These are phyloP conservation scores for Mortierella sp. DNA, from an alignment of 371 early-diverging fungal genomes.

Conservation along the genomic window DNA sequence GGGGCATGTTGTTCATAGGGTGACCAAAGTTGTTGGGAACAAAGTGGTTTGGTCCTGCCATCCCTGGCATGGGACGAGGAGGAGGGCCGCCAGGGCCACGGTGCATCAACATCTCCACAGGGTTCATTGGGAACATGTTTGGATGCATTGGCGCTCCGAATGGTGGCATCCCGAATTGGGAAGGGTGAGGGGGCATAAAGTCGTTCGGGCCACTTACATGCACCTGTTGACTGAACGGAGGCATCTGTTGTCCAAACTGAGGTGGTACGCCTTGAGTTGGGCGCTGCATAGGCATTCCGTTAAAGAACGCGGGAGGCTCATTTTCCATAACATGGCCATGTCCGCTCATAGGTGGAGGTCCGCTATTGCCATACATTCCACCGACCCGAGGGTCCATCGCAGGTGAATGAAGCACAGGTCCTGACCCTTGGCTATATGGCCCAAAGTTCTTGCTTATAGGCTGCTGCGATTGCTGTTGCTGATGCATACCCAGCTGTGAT, in stretches of 20 bases:
- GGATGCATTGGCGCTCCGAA: slow-evolving; percentile 58
- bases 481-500: slow-evolving; percentile 1
- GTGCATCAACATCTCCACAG: slow-evolving; percentile 53
- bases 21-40: slow-evolving; percentile 55
- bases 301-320: slow-evolving; percentile 37
- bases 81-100: slow-evolving; percentile 46
- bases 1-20: slow-evolving; percentile 49
- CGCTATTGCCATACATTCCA: slow-evolving; percentile 41
- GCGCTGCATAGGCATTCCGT: slow-evolving; percentile 48
- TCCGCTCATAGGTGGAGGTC: slow-evolving; percentile 35
- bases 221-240: slow-evolving; percentile 47
- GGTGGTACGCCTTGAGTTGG: slow-evolving; percentile 40
- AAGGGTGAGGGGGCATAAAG: slow-evolving; percentile 50
- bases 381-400: slow-evolving; percentile 48
- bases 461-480: slow-evolving; percentile 30
- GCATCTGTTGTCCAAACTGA: slow-evolving; percentile 45
- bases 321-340: slow-evolving; percentile 34
- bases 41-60: slow-evolving; percentile 54
- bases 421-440: slow-evolving; percentile 36
- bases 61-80: slow-evolving; percentile 51
- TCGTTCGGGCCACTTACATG: slow-evolving; percentile 45
- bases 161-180: slow-evolving; percentile 56
- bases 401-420: slow-evolving; percentile 42
- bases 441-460: slow-evolving; percentile 40
- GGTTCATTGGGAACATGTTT: slow-evolving; percentile 57